Conservation (phyloP, 208 protist genomes). For the Porcisia hertigi region DNA sequence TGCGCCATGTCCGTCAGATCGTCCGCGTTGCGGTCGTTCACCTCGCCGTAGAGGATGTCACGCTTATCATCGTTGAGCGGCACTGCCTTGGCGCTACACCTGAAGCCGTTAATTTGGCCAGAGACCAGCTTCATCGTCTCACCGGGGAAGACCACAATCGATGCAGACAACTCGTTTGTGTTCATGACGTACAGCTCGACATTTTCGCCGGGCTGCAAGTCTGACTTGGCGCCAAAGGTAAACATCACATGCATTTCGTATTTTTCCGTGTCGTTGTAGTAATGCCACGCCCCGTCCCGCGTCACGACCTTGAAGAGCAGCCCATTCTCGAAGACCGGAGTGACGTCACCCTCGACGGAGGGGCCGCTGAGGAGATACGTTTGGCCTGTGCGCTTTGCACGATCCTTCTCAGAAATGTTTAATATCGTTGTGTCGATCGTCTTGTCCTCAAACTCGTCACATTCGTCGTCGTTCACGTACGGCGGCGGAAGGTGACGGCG, state of each 20-base stretch:
- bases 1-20: constrained; percentile 45
- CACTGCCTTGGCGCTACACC: constrained; percentile 59
- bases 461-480: constrained; percentile 84
- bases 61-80: constrained; percentile 63
- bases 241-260: constrained; percentile 87
- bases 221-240: constrained; percentile 65
- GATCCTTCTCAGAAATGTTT: constrained; percentile 46
- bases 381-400: constrained; percentile 10
- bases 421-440: constrained; percentile 58
- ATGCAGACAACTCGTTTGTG: constrained; percentile 59
- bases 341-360: constrained; percentile 47
- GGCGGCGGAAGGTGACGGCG: constrained; percentile 61
- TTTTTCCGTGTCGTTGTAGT: constrained; percentile 86
- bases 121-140: constrained; percentile 66
- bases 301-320: constrained; percentile 75
- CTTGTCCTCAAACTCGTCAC: constrained; percentile 82
- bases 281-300: constrained; percentile 64
- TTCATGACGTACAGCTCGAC: constrained; percentile 63
- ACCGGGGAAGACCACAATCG: constrained; percentile 63
- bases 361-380: constrained; percentile 53
- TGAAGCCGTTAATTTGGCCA: constrained; percentile 73
- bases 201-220: constrained; percentile 54
- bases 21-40: constrained; percentile 44
- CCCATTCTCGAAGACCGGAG: constrained; percentile 62
- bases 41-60: constrained; percentile 39